These are phyloP conservation scores for Blastocystis sp. DNA, from an alignment of 352 stramenopile genomes.

Conservation along the genomic window DNA sequence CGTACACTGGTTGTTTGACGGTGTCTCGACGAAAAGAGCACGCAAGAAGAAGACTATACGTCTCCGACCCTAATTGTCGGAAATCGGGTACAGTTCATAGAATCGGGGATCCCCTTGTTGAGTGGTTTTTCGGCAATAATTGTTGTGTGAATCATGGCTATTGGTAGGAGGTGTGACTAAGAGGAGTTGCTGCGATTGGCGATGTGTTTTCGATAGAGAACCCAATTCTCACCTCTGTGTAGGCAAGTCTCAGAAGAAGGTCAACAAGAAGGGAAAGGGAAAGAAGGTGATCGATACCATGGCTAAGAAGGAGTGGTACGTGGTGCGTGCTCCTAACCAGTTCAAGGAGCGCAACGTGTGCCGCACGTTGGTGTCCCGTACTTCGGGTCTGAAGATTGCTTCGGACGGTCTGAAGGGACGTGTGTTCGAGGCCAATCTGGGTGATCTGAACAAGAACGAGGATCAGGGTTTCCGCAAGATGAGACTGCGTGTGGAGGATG, in stretches of 20 bases:
- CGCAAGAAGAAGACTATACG: too few species aligned
- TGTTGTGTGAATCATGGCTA: slow-evolving; percentile 52
- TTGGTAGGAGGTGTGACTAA: neutral
- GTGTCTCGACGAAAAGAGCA: neutral
- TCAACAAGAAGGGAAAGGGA: slow-evolving; percentile 53
- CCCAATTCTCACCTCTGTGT: neutral
- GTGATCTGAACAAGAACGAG: too few species aligned
- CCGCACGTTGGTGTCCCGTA: slow-evolving; percentile 97
- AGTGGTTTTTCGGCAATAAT: neutral
- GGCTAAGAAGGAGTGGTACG: slow-evolving; percentile 93
- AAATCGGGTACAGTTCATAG: too few species aligned
- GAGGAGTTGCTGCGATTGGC: neutral
- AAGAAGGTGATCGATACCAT: slow-evolving; percentile 76
- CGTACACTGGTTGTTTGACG: neutral
- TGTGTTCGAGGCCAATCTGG: too few species aligned
- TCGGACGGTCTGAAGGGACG: too few species aligned
- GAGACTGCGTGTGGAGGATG: too few species aligned
- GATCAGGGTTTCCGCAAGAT: too few species aligned
- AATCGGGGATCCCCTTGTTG: too few species aligned
- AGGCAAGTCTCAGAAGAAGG: slow-evolving; percentile 50
- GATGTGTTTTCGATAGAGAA: neutral
- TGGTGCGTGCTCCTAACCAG: slow-evolving; percentile 92
- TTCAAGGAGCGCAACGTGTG: slow-evolving; percentile 88
- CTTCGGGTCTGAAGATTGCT: too few species aligned
- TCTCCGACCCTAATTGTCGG: too few species aligned